phyloP scores from a whole-genome alignment of 116 monocot genomes.

The Iris pallida region DNA sequence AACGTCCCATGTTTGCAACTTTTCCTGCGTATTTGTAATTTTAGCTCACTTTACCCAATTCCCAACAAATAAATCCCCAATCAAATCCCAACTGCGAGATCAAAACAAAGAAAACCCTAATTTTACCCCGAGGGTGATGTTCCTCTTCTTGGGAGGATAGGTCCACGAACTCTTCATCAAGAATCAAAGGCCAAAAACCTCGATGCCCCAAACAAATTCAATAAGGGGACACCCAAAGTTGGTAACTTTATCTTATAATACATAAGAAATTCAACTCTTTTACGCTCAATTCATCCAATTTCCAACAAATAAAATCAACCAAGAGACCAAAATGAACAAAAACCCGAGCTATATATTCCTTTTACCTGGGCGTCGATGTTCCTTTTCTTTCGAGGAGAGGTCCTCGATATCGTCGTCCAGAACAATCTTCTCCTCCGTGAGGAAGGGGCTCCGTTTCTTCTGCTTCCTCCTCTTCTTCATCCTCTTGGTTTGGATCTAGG shows the following conservation, averaged over 20 bases:
- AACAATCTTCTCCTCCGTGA: background rate
- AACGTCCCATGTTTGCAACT: too few species aligned
- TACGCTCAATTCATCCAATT: background rate
- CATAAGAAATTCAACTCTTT: background rate
- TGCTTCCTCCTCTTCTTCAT: background rate
- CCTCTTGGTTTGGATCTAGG: background rate
- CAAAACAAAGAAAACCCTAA: too few species aligned
- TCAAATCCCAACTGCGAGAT: too few species aligned
- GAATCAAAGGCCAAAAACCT: background rate
- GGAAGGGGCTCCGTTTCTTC: slow-evolving; percentile 14
- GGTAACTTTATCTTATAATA: too few species aligned
- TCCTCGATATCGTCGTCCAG: slow-evolving; percentile 83
- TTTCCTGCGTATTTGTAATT: too few species aligned
- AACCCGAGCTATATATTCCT: background rate
- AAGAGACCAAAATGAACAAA: background rate
- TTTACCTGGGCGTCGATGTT: slow-evolving; percentile 6
- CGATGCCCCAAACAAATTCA: background rate
- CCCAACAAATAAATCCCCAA: too few species aligned
- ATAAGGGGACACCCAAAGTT: too few species aligned
- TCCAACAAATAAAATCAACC: background rate
- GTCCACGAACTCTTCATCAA: background rate
- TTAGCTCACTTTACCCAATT: too few species aligned
- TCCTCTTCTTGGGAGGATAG: too few species aligned
- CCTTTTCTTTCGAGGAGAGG: slow-evolving; percentile 54
- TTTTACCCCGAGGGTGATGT: too few species aligned